These are phyloP conservation scores for Rhynchospora breviuscula DNA, from an alignment of 176 grass and related monocot genomes.

Conservation along the genomic window DNA sequence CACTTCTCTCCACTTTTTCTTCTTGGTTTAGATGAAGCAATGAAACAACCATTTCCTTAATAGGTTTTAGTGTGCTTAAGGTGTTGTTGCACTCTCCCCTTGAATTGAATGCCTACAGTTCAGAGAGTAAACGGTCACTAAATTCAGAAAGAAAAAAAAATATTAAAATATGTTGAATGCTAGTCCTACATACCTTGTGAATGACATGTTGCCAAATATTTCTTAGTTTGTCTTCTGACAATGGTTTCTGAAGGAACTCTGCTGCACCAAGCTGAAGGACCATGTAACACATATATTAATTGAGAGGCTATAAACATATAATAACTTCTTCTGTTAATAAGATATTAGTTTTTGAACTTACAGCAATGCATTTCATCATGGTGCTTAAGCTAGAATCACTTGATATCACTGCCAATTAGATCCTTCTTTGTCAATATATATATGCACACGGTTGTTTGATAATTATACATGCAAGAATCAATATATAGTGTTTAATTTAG, in stretches of 20 bases:
- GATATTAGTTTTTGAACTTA: conserved; percentile 20
- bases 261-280: conserved; percentile 39
- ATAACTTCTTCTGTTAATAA: not conserved
- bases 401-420: conserved; percentile 32
- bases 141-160: not conserved
- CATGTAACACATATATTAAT: conserved; percentile 12
- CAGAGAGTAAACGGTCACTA: not conserved
- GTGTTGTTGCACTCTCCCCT: not conserved
- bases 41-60: conserved; percentile 40
- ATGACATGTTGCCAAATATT: conserved; percentile 55
- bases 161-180: not conserved
- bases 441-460: not conserved
- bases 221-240: conserved; percentile 44
- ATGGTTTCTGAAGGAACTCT: conserved; percentile 48
- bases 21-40: conserved; percentile 32
- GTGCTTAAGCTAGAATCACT: conserved; percentile 37
- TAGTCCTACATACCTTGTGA: conserved; percentile 31
- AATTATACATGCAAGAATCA: not conserved
- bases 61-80: conserved; percentile 34
- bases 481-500: not conserved
- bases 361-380: conserved; percentile 53
- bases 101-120: conserved; percentile 38
- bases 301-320: not conserved
- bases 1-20: conserved; percentile 20
- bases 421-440: conserved; percentile 10